Percentiles rank a stretch among this genome's conserved stretches.
Conservation (phyloP, 2,329 filamentous ascomycete genomes). For the Hawksworthiomyces lignivorus region DNA sequence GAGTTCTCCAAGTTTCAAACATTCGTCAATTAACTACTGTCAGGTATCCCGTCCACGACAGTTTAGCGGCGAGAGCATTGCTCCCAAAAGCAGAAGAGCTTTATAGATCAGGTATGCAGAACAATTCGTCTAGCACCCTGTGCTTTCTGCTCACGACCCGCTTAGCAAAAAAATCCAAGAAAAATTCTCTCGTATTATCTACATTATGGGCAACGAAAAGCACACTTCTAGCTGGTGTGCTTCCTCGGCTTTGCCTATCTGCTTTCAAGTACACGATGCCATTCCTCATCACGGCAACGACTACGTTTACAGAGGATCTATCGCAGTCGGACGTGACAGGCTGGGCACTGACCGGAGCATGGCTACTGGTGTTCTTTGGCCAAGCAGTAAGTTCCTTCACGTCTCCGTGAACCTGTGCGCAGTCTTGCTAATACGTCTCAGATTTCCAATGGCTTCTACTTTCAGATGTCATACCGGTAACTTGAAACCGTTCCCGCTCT, state of each 20-base stretch:
- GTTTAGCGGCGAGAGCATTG: not conserved
- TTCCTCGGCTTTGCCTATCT: not conserved
- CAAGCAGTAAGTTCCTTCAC: no score
- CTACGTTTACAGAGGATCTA: not conserved
- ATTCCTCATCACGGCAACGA: not conserved
- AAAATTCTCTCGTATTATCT: not conserved
- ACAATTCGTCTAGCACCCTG: not conserved
- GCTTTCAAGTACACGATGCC: conserved; percentile 1
- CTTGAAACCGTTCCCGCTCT: no score
- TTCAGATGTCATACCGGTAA: not conserved
- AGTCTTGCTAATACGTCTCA: no score
- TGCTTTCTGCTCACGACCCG: no score
- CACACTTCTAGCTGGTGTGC: not conserved
- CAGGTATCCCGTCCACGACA: conserved; percentile 1
- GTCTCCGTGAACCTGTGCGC: no score
- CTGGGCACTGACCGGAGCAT: not conserved
- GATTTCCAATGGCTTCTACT: not conserved
- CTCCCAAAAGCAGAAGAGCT: not conserved
- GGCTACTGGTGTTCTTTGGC: conserved; percentile 1
- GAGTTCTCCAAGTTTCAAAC: no score
- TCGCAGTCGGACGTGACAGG: not conserved
- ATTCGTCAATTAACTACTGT: no score
- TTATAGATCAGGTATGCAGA: no score
- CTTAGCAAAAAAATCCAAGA: not conserved
- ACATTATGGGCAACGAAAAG: not conserved